Percentiles rank a stretch among this genome's conserved stretches.
Conservation (phyloP, 371 early-diverging fungal species). For the Coemansia sp. region DNA sequence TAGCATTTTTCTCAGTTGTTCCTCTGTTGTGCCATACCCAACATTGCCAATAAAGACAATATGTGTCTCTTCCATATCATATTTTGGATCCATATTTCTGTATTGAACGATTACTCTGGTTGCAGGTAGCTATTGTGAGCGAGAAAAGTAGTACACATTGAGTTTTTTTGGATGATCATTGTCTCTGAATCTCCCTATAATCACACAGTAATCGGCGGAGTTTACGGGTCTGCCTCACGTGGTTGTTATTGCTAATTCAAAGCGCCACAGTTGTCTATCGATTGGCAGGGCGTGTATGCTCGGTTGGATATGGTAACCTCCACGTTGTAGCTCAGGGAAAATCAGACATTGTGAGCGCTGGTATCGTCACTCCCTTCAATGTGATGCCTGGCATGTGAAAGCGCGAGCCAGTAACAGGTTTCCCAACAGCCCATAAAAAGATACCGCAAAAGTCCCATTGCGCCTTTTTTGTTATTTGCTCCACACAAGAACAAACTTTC, state of each 20-base stretch:
- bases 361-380: constrained; percentile 1
- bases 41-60: constrained; percentile 55
- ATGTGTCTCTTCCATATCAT: constrained; percentile 22
- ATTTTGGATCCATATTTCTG: constrained; percentile 16
- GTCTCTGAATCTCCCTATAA: not conserved
- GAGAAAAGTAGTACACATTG: not conserved
- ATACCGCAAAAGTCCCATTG: not conserved
- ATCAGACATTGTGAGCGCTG: not conserved
- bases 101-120: too few species aligned
- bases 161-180: not conserved
- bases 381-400: constrained; percentile 3
- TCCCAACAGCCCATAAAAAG: not conserved
- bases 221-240: not conserved
- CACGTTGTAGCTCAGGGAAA: not conserved
- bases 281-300: not conserved
- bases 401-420: not conserved
- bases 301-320: not conserved
- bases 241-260: not conserved
- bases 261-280: not conserved
- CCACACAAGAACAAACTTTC: not conserved
- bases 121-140: not conserved
- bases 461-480: not conserved
- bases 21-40: constrained; percentile 61
- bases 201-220: not conserved
- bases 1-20: constrained; percentile 61